Evolutionary conservation across 129 eudicot genomes (phyloP).

Genomic region (Kitagawia praeruptora): DNA sequence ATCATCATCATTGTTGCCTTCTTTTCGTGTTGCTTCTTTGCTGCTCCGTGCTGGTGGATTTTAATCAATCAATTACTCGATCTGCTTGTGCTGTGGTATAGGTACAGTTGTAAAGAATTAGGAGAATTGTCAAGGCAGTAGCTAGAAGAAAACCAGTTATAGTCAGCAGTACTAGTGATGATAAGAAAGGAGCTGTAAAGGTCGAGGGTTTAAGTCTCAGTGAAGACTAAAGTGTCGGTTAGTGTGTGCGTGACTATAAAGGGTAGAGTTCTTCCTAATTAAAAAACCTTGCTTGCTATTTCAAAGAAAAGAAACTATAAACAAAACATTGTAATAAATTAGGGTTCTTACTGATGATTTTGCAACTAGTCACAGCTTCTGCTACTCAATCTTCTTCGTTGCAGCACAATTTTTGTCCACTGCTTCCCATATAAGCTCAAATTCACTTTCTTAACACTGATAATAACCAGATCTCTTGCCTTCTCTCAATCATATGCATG

Average conservation of each 20-base stretch:
- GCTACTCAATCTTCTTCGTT: background rate
- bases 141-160: background rate
- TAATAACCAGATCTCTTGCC: background rate
- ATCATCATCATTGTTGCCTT: conserved; percentile 17
- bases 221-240: background rate
- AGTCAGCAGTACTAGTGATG: background rate
- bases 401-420: background rate
- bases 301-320: background rate
- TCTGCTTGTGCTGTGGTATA: background rate
- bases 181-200: background rate
- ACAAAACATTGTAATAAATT: background rate
- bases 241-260: background rate
- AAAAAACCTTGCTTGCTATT: background rate
- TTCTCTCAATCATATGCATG: background rate
- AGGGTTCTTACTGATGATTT: background rate
- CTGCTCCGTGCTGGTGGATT: background rate
- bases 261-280: background rate
- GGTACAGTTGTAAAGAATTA: background rate
- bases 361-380: background rate
- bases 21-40: background rate
- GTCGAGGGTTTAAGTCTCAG: background rate
- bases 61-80: background rate
- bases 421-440: background rate
- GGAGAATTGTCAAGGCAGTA: background rate
- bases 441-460: background rate